Conservation (phyloP, 2,329 filamentous ascomycete species). For the Fonsecaea monophora region DNA sequence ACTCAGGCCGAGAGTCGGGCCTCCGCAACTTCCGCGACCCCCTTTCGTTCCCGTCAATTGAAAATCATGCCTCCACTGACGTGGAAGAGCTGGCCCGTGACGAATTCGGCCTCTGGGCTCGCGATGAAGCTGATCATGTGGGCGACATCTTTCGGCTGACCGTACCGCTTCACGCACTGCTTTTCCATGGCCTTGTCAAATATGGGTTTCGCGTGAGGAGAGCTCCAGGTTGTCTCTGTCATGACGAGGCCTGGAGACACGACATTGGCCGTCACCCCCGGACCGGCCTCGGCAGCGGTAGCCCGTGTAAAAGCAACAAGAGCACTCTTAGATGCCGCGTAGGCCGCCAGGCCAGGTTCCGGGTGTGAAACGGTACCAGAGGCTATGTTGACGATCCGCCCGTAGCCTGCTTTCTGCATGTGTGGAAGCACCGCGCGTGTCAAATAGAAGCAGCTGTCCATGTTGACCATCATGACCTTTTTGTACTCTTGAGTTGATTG, state of each 20-base stretch:
- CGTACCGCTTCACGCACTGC: conserved; percentile 20
- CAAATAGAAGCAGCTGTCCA: conserved; percentile 55
- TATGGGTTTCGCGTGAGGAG: conserved; percentile 52
- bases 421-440: conserved; percentile 42
- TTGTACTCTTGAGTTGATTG: conserved; percentile 54
- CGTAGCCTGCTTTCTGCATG: conserved; percentile 45
- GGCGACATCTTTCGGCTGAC: conserved; percentile 52
- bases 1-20: not conserved
- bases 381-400: conserved; percentile 53
- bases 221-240: conserved; percentile 54
- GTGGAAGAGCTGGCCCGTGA: conserved; percentile 54
- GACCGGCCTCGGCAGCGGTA: conserved; percentile 49
- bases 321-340: conserved; percentile 51
- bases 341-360: conserved; percentile 44
- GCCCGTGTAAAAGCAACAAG: conserved; percentile 50
- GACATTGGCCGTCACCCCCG: conserved; percentile 54
- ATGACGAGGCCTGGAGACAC: conserved; percentile 59
- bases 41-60: not conserved
- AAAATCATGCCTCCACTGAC: conserved; percentile 34
- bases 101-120: conserved; percentile 56
- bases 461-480: conserved; percentile 52
- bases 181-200: conserved; percentile 10
- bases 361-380: conserved; percentile 51
- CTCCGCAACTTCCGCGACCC: not conserved
- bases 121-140: conserved; percentile 56